Percentiles rank a stretch among this genome's conserved stretches.
Evolutionary conservation across 2,329 filamentous ascomycete genomes (phyloP).

Genomic region (Apiospora phragmitis): DNA sequence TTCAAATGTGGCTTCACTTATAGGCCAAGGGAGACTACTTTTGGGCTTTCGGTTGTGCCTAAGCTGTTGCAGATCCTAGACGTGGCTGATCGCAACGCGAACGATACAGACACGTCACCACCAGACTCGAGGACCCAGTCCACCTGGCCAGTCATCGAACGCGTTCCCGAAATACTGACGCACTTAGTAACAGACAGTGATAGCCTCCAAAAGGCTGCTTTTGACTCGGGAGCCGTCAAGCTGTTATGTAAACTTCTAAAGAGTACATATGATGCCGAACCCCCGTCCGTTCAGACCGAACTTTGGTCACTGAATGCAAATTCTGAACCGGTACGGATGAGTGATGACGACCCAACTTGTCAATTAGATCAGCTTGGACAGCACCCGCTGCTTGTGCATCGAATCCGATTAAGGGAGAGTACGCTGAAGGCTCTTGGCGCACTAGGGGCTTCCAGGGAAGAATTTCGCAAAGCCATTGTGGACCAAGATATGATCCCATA

Average conservation of each 20-base stretch:
- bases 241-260: constrained; percentile 50
- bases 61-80: constrained; percentile 67
- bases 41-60: constrained; percentile 70
- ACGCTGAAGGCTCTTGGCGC: constrained; percentile 80
- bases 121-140: constrained; percentile 29
- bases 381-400: constrained; percentile 62
- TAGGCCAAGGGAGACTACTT: constrained; percentile 61
- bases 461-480: constrained; percentile 79
- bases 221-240: constrained; percentile 59
- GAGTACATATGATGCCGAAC: constrained; percentile 49
- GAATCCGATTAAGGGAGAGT: constrained; percentile 74
- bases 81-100: constrained; percentile 42
- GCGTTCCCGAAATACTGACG: constrained; percentile 74
- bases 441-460: constrained; percentile 77
- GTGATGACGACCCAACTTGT: constrained; percentile 24
- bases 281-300: constrained; percentile 29
- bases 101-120: constrained; percentile 39
- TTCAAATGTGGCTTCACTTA: constrained; percentile 68
- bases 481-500: constrained; percentile 79
- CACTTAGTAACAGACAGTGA: constrained; percentile 77
- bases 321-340: constrained; percentile 30
- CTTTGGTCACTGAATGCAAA: constrained; percentile 38
- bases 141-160: constrained; percentile 57
- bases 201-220: constrained; percentile 77
- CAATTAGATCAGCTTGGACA: constrained; percentile 63